Base-by-base conservation (phyloP, 208 protist species). In the Crithidia sp. region DNA sequence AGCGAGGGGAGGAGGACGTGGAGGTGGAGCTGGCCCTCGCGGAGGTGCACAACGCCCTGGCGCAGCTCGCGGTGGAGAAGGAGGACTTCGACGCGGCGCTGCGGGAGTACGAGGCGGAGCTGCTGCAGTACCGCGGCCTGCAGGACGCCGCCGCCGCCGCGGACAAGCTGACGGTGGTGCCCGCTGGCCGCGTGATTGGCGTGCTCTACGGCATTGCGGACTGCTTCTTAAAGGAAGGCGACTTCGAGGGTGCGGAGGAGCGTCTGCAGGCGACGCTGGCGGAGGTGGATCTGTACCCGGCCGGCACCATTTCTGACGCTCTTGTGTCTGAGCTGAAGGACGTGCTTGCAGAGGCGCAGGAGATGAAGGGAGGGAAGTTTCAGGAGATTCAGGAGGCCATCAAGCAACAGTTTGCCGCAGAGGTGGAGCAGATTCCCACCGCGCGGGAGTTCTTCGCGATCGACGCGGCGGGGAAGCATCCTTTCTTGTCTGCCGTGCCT, bases 41-140 rank as follows among this genome's bases (percentile, higher is more conserved):
- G 2, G 92, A 96, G 66, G 84, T 90, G 59, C 92, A 94, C 80
- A 92, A 94, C 71, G 89, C 88, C 7, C 81, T 96, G 17, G 92
- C 79, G 3, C 90, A 95, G 84, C 81, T 96, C 3, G 76, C 86
- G 43, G 81, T 85, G 8, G 90, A 96, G 72, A 84, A 89, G 50
- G 92, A 95, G 59, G 89, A 95, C 76, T 87, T 84, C 77, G 86
- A 94, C 53, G 79, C 77, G 3, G 90, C 92, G 5, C 71, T 95
- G 62, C 77, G 82, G 49, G 88, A 96, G 79, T 94, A 91, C 81
- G 92, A 96, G 71, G 81, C 82, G 55, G 90, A 95, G 71, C 72
- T 95, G 64, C 56, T 95, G 36, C 78, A 89, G 39, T 96, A 96
- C 77, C 83, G 89, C 47, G 81, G 76, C 47, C 79, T 96, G 41